Percentiles rank a stretch among this genome's conserved stretches.
Conservation (phyloP, 2,329 filamentous ascomycete genomes). For the Reticulascus tulasneorum region DNA sequence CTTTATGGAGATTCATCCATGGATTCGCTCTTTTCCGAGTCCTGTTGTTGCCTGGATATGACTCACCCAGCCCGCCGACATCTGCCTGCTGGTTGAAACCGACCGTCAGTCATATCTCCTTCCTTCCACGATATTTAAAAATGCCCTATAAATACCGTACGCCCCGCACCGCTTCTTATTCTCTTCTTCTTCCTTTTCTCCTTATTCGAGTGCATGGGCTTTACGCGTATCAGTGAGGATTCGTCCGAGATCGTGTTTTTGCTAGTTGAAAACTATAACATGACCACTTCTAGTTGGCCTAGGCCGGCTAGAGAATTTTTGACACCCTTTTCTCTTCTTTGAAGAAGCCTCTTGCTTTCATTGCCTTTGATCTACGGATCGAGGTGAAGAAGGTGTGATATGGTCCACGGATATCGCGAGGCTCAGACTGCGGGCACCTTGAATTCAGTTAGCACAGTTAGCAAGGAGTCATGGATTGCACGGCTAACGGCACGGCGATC, state of each 20-base stretch:
- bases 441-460: too few species aligned
- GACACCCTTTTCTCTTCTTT: slow-evolving; percentile 39
- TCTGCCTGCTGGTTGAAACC: too few species aligned
- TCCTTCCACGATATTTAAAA: too few species aligned
- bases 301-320: slow-evolving; percentile 78
- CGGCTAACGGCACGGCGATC: background rate
- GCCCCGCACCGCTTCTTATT: background rate
- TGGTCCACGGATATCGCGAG: too few species aligned
- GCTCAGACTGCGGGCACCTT: too few species aligned
- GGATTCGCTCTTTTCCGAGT: too few species aligned
- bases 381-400: slow-evolving; percentile 53
- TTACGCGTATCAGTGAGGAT: slow-evolving; percentile 84
- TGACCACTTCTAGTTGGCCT: slow-evolving; percentile 72
- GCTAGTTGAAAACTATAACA: slow-evolving; percentile 85
- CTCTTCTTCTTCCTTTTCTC: slow-evolving; percentile 36
- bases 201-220: slow-evolving; percentile 68
- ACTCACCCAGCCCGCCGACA: too few species aligned
- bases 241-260: slow-evolving; percentile 84
- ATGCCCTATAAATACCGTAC: slow-evolving; percentile 6
- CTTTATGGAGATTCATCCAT: too few species aligned
- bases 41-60: too few species aligned
- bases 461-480: background rate
- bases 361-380: slow-evolving; percentile 40
- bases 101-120: too few species aligned
- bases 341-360: slow-evolving; percentile 41